These are phyloP conservation scores for Metarhizium rileyi DNA, from an alignment of 2,329 filamentous ascomycete genomes.

Conservation along the genomic window DNA sequence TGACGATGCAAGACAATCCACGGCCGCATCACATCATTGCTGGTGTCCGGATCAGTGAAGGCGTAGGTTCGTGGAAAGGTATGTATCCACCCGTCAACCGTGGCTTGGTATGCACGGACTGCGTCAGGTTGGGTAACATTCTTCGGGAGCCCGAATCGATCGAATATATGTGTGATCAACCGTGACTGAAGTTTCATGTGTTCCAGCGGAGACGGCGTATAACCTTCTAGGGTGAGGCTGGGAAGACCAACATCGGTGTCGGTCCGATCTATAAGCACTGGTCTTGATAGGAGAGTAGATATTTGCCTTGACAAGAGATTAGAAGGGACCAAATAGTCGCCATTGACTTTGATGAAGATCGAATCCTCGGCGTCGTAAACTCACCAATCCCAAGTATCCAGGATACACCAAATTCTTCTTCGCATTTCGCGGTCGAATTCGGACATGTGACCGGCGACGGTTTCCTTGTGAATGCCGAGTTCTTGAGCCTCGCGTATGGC, in stretches of 20 bases:
- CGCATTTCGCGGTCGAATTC: constrained; percentile 28
- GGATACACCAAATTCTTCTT: constrained; percentile 26
- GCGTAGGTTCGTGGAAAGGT: constrained; percentile 32
- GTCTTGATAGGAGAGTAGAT: constrained; percentile 22
- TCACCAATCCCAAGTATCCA: constrained; percentile 30
- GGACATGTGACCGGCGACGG: constrained; percentile 14
- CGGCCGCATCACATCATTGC: constrained; percentile 27
- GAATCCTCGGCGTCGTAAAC: constrained; percentile 2
- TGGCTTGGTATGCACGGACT: constrained; percentile 21
- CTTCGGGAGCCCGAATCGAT: constrained; percentile 21
- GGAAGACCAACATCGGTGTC: constrained; percentile 24
- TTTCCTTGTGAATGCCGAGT: constrained; percentile 25
- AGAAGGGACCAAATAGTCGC: not conserved
- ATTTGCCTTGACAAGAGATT: constrained; percentile 22
- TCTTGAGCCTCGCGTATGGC: constrained; percentile 28
- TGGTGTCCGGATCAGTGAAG: constrained; percentile 29
- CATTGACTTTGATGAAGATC: not conserved
- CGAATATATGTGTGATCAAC: constrained; percentile 21
- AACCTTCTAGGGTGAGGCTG: constrained; percentile 22
- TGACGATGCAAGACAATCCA: constrained; percentile 37
- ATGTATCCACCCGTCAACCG: constrained; percentile 32
- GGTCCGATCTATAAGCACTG: constrained; percentile 24
- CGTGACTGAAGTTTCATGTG: constrained; percentile 28
- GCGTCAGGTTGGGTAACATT: constrained; percentile 19
- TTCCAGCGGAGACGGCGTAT: constrained; percentile 21